Evolutionary conservation across 257 asterid species (phyloP), one percentile per base, ranked within the genome.

Genomic region (Solanum pimpinellifolium): DNA sequence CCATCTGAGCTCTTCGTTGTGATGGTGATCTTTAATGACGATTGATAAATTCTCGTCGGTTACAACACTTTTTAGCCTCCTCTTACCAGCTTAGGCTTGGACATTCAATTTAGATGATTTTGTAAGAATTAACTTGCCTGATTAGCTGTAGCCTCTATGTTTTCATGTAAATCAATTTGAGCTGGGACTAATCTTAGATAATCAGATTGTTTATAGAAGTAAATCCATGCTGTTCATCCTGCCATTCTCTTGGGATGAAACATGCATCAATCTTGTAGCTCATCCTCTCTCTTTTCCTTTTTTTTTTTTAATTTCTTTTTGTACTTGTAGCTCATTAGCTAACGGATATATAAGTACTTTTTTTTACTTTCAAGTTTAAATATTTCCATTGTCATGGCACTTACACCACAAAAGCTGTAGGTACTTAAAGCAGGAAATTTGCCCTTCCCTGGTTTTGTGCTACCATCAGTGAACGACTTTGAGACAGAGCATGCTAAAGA

Each of bases 401-500:
- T 91, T 83, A 88, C 88, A 47, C 31, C 44, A 31, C 31, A 72
- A 87, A 77, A 46, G 83, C 77, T 87, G 85, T 90, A 95, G 97
- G 94, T 93, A 73, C 90, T 94, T 82, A 74, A 90, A 83, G 90
- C 88, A 87, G 89, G 92, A 88, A 87, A 88, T 12, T 42, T 69
- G 66, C 47, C 88, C 75, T 66, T 88, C 12, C 44, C 68, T 6
- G 87, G 87, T 80, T 44, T 31, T 35, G 56, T 60, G 77, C 89
- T 84, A 68, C 91, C 90, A 83, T 78, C 87, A 59, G 90, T 85
- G 31, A 87, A 83, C 90, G 92, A 88, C 62, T 14, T 87, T 72
- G 88, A 87, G 73, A 87, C 49, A 56, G 91, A 85, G 31, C 68
- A 93, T 87, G 94, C 86, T 92, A 89, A 90, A 89, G 95, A 95